These are phyloP conservation scores for Platismatia glauca DNA, from an alignment of 495 filamentous ascomycete species.

Conservation along the genomic window DNA sequence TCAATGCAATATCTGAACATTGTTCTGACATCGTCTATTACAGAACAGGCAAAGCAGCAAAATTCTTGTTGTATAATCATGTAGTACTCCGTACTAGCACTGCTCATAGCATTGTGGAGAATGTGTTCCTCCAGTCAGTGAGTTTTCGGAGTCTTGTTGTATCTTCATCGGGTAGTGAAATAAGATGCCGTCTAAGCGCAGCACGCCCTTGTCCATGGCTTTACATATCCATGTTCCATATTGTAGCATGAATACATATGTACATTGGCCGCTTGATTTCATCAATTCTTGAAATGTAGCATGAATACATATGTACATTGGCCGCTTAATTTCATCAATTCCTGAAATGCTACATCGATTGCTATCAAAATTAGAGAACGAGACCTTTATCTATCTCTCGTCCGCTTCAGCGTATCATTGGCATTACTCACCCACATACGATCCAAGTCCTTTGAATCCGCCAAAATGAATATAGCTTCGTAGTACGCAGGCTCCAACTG, in stretches of 20 bases:
- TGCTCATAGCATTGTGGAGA: not conserved
- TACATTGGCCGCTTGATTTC: not conserved
- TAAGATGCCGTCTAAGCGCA: not conserved
- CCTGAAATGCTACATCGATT: not conserved
- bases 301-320: not conserved
- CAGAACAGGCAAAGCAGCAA: conserved; percentile 77
- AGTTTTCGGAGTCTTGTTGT: not conserved
- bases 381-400: not conserved
- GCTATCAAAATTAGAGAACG: not conserved
- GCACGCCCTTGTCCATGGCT: not conserved
- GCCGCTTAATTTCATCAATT: not conserved
- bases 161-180: not conserved
- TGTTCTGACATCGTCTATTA: conserved; percentile 7
- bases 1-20: not conserved
- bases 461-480: not conserved
- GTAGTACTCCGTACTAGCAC: conserved; percentile 37
- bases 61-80: conserved; percentile 87
- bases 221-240: no score
- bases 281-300: not conserved
- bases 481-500: not conserved
- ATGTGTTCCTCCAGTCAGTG: not conserved
- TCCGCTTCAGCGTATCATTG: not conserved
- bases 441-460: not conserved
- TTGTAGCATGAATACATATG: not conserved
- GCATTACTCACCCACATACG: not conserved